Percentiles rank a stretch among this genome's conserved stretches.
These are phyloP conservation scores for Priceomyces melissophilus DNA, from an alignment of 805 yeast species.

Conservation along the genomic window DNA sequence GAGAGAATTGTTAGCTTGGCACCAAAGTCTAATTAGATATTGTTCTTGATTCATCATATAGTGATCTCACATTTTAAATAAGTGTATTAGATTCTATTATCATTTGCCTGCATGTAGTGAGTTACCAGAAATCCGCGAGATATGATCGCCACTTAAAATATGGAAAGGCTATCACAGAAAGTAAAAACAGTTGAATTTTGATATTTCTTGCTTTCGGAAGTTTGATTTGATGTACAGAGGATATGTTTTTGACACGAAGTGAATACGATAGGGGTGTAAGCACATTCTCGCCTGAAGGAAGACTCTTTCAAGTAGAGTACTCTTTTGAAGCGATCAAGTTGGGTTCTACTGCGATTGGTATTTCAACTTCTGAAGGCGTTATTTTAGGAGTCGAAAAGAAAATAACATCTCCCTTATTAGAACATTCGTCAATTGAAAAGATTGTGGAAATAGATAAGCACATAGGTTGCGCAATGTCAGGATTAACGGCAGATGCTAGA, in stretches of 20 bases:
- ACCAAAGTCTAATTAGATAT: constrained; percentile 16
- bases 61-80: no score
- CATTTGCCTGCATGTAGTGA: no score
- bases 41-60: no score
- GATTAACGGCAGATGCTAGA: constrained; percentile 97
- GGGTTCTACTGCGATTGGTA: constrained; percentile 98
- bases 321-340: constrained; percentile 94
- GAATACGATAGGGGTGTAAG: constrained; percentile 99
- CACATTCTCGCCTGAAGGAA: constrained; percentile 98
- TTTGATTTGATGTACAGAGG: not conserved
- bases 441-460: constrained; percentile 92
- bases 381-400: constrained; percentile 95
- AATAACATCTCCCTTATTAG: constrained; percentile 88
- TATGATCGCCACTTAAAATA: no score
- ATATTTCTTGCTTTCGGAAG: no score
- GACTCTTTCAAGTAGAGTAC: constrained; percentile 96
- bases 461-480: constrained; percentile 98
- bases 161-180: no score
- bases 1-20: constrained; percentile 82
- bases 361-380: constrained; percentile 92
- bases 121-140: no score
- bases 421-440: constrained; percentile 91
- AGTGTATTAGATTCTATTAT: no score
- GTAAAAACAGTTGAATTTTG: no score
- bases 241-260: constrained; percentile 97